Conservation (phyloP, 257 asterid species). For the Nyctanthes arbortristis region DNA sequence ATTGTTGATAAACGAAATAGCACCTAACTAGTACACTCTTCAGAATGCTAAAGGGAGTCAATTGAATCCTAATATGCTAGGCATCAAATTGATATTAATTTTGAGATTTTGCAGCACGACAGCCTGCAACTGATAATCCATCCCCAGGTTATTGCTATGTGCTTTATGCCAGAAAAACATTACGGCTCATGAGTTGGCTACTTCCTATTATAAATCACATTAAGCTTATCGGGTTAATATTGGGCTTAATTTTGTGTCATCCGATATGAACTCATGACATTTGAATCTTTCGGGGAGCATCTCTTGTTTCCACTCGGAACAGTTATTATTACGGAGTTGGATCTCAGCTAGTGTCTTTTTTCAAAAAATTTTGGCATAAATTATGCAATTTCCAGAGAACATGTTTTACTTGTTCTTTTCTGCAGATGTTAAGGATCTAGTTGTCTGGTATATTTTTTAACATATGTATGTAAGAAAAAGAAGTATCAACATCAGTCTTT, state of each 20-base stretch:
- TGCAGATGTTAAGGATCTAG: too few relatives aligned
- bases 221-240: not conserved
- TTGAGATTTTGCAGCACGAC: not conserved
- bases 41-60: too few relatives aligned
- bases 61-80: not conserved
- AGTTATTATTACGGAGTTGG: too few relatives aligned
- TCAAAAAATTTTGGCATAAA: not conserved
- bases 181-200: not conserved
- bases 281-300: not conserved
- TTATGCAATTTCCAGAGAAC: not conserved
- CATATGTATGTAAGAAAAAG: too few relatives aligned
- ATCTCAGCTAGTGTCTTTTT: not conserved
- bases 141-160: not conserved
- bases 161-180: not conserved
- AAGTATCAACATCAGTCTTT: too few relatives aligned
- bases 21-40: slow-evolving; percentile 10
- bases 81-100: slow-evolving; percentile 1
- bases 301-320: not conserved
- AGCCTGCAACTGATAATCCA: not conserved
- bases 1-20: slow-evolving; percentile 11
- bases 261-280: not conserved
- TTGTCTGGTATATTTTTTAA: too few relatives aligned
- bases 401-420: too few relatives aligned
- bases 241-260: not conserved
- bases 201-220: not conserved